Percentiles rank a stretch among this genome's conserved stretches.
These are phyloP conservation scores for Craterostigma plantagineum DNA, from an alignment of 257 asterid species.

Conservation along the genomic window DNA sequence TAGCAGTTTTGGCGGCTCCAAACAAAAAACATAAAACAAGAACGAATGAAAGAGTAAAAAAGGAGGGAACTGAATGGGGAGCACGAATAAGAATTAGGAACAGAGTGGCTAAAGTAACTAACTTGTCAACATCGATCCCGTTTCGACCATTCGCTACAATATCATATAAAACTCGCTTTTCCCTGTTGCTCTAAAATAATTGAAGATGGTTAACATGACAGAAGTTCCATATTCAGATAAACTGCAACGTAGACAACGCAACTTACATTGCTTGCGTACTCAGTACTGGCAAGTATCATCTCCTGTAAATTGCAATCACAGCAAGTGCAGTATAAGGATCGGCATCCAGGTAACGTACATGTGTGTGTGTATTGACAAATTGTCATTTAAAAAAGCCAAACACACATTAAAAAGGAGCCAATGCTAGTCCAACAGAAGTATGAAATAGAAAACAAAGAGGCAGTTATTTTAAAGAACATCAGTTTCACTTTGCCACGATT, in stretches of 20 bases:
- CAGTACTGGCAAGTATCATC: slow-evolving; percentile 77
- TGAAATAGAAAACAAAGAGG: no score
- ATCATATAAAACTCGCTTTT: slow-evolving; percentile 68
- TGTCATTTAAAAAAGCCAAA: no score
- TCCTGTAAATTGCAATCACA: slow-evolving; percentile 57
- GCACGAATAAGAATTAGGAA: slow-evolving; percentile 3
- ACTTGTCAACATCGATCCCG: slow-evolving; percentile 98
- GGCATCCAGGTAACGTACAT: no score
- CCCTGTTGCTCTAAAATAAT: slow-evolving; percentile 42
- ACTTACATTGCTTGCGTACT: slow-evolving; percentile 34
- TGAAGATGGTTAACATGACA: no score
- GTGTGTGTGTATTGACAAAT: no score
- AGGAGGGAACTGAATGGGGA: not conserved
- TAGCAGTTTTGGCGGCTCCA: not conserved
- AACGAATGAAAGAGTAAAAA: not conserved
- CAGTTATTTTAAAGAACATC: no score
- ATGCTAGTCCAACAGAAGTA: no score
- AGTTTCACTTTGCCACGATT: no score
- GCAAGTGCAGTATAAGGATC: slow-evolving; percentile 2
- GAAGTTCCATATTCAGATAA: not conserved
- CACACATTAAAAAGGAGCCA: no score
- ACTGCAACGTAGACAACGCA: slow-evolving; percentile 5
- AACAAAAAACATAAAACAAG: slow-evolving; percentile 4
- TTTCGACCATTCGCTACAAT: slow-evolving; percentile 96
- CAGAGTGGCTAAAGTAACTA: slow-evolving; percentile 19